Percentiles rank a stretch among this genome's conserved stretches.
Evolutionary conservation across 176 grass and related monocot species (phyloP).

Genomic region (Phoenix roebelenii): DNA sequence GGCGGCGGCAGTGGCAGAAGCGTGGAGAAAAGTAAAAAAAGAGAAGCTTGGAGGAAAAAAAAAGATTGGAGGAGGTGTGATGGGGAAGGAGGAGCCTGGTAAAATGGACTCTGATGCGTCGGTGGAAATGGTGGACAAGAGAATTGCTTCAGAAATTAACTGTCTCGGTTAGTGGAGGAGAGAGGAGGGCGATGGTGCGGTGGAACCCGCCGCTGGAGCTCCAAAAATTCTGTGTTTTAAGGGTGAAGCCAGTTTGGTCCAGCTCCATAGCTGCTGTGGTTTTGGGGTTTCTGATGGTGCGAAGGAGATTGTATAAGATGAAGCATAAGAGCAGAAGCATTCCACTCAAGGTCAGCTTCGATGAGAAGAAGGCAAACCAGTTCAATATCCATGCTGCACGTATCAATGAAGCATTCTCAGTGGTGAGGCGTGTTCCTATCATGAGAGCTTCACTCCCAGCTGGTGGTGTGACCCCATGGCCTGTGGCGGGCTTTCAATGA

Average conservation of each 20-base stretch:
- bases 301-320: constrained; percentile 27
- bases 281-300: constrained; percentile 29
- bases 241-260: constrained; percentile 32
- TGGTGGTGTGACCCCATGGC: constrained; percentile 5
- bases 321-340: constrained; percentile 15
- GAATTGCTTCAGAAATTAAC: neutral
- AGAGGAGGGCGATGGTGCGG: neutral
- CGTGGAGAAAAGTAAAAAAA: no score
- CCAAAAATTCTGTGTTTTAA: constrained; percentile 13
- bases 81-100: neutral
- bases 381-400: constrained; percentile 15
- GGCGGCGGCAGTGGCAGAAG: no score
- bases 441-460: constrained; percentile 14
- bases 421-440: constrained; percentile 9
- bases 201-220: constrained; percentile 27
- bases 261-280: constrained; percentile 24
- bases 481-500: constrained; percentile 3
- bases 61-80: neutral
- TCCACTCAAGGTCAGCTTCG: constrained; percentile 6
- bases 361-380: constrained; percentile 28
- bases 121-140: constrained; percentile 4
- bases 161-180: neutral
- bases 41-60: neutral
- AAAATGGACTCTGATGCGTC: neutral
- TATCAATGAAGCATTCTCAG: constrained; percentile 20